phyloP scores from a whole-genome alignment of 768 basidiomycete species.

The Boletus barrowsii region DNA sequence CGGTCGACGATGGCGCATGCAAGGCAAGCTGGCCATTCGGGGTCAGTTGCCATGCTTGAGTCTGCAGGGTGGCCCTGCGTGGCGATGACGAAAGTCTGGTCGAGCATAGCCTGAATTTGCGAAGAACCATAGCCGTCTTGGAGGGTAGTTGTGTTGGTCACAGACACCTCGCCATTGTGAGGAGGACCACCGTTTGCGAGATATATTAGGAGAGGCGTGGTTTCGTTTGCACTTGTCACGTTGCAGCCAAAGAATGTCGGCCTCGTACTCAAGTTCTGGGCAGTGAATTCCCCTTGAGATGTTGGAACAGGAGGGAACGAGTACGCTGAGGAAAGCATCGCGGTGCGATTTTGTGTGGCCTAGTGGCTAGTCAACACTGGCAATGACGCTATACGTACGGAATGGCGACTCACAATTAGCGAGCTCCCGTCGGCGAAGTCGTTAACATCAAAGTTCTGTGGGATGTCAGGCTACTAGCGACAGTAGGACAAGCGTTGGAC shows the following conservation, averaged over 20 bases:
- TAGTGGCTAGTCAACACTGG: background rate
- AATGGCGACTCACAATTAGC: slow-evolving; percentile 20
- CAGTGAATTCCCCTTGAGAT: slow-evolving; percentile 26
- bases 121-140: slow-evolving; percentile 37
- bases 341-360: slow-evolving; percentile 38
- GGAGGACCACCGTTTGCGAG: slow-evolving; percentile 51
- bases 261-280: slow-evolving; percentile 33
- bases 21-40: slow-evolving; percentile 46
- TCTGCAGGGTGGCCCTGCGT: slow-evolving; percentile 39
- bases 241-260: slow-evolving; percentile 50
- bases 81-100: slow-evolving; percentile 41
- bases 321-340: slow-evolving; percentile 32
- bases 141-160: slow-evolving; percentile 44
- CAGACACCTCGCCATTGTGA: slow-evolving; percentile 32
- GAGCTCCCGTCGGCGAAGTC: slow-evolving; percentile 23
- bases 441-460: slow-evolving; percentile 15
- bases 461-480: background rate
- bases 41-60: slow-evolving; percentile 29
- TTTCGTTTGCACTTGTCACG: slow-evolving; percentile 19
- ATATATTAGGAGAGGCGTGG: slow-evolving; percentile 54
- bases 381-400: background rate
- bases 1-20: slow-evolving; percentile 53
- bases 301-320: slow-evolving; percentile 34
- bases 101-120: slow-evolving; percentile 42
- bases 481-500: slow-evolving; percentile 1